phyloP scores from a whole-genome alignment of 169 alveolate species.

The Perkinsus chesapeaki region DNA sequence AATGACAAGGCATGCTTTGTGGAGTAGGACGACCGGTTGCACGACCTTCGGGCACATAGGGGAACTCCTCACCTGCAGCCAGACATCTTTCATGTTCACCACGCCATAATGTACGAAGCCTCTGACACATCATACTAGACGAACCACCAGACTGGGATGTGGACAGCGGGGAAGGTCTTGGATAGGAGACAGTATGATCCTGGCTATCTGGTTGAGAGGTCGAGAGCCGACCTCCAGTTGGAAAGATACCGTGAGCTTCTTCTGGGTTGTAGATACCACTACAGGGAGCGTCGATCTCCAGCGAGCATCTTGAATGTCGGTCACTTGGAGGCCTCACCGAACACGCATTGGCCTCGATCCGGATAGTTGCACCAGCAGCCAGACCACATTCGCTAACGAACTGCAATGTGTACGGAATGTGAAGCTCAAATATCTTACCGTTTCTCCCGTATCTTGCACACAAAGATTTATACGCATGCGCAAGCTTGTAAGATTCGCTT shows the following conservation, averaged over 20 bases:
- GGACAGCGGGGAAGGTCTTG: neutral
- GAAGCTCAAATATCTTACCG: neutral
- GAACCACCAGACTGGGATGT: neutral
- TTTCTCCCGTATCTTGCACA: neutral
- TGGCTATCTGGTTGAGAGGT: neutral
- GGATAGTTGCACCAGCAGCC: neutral
- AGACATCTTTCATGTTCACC: neutral
- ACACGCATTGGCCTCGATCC: neutral
- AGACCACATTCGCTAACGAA: neutral
- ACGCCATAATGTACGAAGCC: neutral
- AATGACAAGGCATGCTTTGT: neutral
- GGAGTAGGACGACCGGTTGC: neutral
- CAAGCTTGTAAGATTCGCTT: neutral
- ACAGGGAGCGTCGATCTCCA: neutral
- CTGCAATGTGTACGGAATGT: neutral
- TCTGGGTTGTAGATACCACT: neutral
- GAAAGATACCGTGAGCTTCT: neutral
- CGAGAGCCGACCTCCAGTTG: neutral
- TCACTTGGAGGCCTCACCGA: neutral
- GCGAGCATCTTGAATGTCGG: neutral
- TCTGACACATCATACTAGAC: neutral
- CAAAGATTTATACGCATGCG: neutral
- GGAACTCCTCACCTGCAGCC: neutral
- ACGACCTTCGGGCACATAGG: neutral
- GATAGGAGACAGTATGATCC: neutral